phyloP scores from a whole-genome alignment of 345 rosid species.

The Boechera retrofracta region DNA sequence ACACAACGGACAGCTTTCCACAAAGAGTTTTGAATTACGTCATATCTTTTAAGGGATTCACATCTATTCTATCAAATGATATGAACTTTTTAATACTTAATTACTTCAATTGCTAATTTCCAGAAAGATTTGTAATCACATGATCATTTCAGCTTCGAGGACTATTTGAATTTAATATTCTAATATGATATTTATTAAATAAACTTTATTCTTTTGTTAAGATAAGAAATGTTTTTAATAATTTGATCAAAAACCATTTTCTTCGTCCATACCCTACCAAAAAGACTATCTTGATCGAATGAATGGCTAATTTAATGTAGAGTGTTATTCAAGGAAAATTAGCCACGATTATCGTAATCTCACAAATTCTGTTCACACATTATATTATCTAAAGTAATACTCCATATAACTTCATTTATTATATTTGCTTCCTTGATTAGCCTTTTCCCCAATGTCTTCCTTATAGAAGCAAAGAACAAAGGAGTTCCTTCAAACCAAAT shows the following conservation, averaged over 20 bases:
- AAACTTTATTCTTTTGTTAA: not conserved
- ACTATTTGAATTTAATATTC: constrained; percentile 9
- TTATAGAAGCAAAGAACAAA: constrained; percentile 60
- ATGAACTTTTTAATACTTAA: constrained; percentile 8
- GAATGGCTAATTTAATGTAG: constrained; percentile 30
- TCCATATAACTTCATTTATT: constrained; percentile 10
- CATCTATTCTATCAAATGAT: constrained; percentile 13
- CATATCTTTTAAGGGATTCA: constrained; percentile 19
- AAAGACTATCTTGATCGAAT: constrained; percentile 32
- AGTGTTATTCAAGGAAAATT: constrained; percentile 35
- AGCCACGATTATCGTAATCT: constrained; percentile 32
- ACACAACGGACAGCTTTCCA: constrained; percentile 28
- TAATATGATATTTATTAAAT: not conserved
- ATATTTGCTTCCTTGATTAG: constrained; percentile 40
- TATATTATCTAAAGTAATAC: constrained; percentile 23
- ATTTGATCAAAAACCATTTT: constrained; percentile 25
- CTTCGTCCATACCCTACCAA: constrained; percentile 41
- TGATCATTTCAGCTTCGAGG: constrained; percentile 20
- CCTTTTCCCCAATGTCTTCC: constrained; percentile 50
- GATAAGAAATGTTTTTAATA: not conserved
- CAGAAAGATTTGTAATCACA: constrained; percentile 31
- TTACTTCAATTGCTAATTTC: constrained; percentile 14
- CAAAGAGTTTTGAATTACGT: constrained; percentile 21
- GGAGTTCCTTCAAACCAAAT: constrained; percentile 41
- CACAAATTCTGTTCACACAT: constrained; percentile 40